Evolutionary conservation across 1,284 basidiomycete species (phyloP).

Genomic region (Ustilago xerochloae): DNA sequence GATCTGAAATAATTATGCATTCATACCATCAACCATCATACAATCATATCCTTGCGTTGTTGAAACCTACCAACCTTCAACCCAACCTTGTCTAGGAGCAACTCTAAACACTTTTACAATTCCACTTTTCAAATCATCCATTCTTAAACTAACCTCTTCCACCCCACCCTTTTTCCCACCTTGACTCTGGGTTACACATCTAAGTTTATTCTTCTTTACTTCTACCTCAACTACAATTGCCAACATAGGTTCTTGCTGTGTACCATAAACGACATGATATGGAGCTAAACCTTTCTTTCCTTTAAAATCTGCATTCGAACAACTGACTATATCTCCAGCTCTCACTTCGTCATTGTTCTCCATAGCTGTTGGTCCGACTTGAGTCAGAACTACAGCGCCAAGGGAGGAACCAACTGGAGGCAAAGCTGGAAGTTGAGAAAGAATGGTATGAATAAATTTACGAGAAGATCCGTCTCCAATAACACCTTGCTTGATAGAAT

Average conservation of each 20-base stretch:
- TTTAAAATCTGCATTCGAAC: conserved; percentile 83
- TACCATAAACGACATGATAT: conserved; percentile 76
- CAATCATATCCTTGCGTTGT: background rate
- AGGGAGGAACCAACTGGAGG: conserved; percentile 54
- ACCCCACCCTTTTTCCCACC: conserved; percentile 70
- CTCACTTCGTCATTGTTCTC: conserved; percentile 81
- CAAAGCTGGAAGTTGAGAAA: conserved; percentile 74
- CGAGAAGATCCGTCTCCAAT: conserved; percentile 81
- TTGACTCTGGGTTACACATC: conserved; percentile 74
- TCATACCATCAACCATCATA: too few relatives aligned
- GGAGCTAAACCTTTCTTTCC: conserved; percentile 82
- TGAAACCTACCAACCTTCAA: conserved; percentile 26
- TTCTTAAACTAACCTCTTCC: conserved; percentile 82
- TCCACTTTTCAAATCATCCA: conserved; percentile 89
- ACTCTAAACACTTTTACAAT: conserved; percentile 71
- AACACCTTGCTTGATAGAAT: conserved; percentile 78
- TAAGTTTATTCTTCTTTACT: conserved; percentile 54
- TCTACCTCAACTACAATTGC: conserved; percentile 81
- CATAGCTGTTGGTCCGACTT: conserved; percentile 77
- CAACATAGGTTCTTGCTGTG: conserved; percentile 75
- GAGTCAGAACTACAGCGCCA: conserved; percentile 68
- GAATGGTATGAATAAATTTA: conserved; percentile 78
- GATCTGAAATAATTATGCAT: too few relatives aligned
- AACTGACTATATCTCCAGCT: conserved; percentile 83
- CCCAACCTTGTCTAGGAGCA: conserved; percentile 39